These are phyloP conservation scores for Nepenthes gracilis DNA, from an alignment of 148 eudicot species.

Conservation along the genomic window DNA sequence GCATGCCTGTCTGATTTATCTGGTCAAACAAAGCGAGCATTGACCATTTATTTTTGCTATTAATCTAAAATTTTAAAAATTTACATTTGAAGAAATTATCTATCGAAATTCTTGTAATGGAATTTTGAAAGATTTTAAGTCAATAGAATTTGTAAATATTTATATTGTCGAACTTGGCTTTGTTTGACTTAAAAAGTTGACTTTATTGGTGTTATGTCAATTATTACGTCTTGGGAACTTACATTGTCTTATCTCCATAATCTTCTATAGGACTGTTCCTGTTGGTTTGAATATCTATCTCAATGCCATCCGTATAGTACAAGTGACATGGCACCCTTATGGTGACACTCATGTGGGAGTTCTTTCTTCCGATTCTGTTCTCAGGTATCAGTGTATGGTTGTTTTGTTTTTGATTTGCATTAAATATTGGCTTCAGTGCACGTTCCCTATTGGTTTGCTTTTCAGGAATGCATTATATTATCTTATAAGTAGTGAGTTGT, in stretches of 20 bases:
- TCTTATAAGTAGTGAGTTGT: no score
- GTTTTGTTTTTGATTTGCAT: neutral
- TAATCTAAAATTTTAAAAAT: no score
- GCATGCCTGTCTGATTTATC: no score
- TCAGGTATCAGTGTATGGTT: slow-evolving; percentile 41
- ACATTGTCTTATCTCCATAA: neutral
- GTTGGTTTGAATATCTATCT: slow-evolving; percentile 48
- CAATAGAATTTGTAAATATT: no score
- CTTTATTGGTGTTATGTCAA: neutral
- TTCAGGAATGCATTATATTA: neutral
- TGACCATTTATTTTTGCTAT: no score
- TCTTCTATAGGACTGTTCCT: slow-evolving; percentile 48
- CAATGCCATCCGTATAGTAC: slow-evolving; percentile 45
- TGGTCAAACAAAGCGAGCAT: no score
- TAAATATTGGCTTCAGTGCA: neutral
- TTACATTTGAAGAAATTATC: no score
- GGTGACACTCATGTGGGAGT: slow-evolving; percentile 77
- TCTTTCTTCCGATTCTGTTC: slow-evolving; percentile 90
- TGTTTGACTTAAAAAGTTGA: no score
- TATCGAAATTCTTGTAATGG: neutral
- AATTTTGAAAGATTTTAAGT: no score
- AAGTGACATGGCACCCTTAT: slow-evolving; percentile 81
- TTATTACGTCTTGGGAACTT: neutral
- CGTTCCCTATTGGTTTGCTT: neutral
- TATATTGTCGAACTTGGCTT: no score